Evolutionary conservation across 768 basidiomycete species (phyloP), one percentile per base, ranked within the genome.

Genomic region (Holtermannia corniformis): DNA sequence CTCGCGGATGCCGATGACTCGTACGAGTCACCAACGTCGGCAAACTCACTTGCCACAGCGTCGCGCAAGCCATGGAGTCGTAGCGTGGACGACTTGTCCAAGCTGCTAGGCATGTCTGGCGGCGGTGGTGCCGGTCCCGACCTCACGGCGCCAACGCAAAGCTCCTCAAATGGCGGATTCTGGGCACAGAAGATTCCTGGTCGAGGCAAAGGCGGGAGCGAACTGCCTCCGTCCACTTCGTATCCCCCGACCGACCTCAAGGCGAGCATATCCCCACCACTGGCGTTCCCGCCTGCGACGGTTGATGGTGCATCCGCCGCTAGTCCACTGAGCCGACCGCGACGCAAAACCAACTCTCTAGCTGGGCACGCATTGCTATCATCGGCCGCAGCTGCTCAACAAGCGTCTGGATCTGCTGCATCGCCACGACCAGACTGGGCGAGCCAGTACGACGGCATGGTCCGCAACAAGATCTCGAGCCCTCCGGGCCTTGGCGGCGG

Each of bases 331-430:
- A n/a, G 47, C 25, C 3, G 11, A 24, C 22, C 45, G 51, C 13
- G 48, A 37, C 49, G 53, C 25, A 54, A 54, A 47, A 54, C 53
- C 19, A 54, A 54, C 28, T 54, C 53, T 24, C 44, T 54, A 10
- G 48, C 47, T 20, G 53, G 53, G 20, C 19, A 32, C 26, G 44
- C 40, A 5, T 16, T 49, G 47, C 43, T 37, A 37, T 7, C 32
- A 37, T 37, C 32, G 10, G 32, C 32, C 32, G 32, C 32, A 7
- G 32, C 32, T 37, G 32, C 32, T 37, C 32, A 37, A 37, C 32
- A 37, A 37, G 32, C 32, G 7, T 37, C 32, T 7, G n/a, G n/a
- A n/a, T n/a, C n/a, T n/a, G n/a, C n/a, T n/a, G n/a, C n/a, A n/a
- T n/a, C n/a, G n/a, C n/a, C n/a, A n/a, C 32, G 32, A 16, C 32